phyloP scores from a whole-genome alignment of 1,284 basidiomycete species.

The Cutaneotrichosporon arboriforme region DNA sequence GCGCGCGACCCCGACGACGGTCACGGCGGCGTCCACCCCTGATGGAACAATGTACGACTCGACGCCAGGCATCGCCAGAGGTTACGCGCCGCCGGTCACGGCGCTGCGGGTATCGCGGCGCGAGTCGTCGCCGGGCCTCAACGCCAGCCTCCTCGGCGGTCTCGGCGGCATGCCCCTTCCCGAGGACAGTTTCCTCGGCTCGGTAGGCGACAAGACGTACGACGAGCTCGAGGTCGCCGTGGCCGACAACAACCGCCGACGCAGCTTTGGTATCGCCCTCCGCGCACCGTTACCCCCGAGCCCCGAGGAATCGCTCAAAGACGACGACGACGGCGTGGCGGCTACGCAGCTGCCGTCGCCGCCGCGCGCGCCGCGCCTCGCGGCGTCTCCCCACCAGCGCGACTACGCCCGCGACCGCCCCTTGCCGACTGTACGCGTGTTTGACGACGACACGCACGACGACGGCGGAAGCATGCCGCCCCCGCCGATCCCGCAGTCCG shows the following conservation, averaged over 20 bases:
- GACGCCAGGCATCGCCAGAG: too few species aligned
- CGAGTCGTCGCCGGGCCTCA: constrained; percentile 1
- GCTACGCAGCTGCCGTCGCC: too few species aligned
- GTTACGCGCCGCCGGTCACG: too few species aligned
- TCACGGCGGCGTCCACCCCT: too few species aligned
- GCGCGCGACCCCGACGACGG: too few species aligned
- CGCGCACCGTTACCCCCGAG: background rate
- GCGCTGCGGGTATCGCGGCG: background rate
- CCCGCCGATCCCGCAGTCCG: background rate
- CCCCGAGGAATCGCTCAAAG: too few species aligned
- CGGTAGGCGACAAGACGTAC: constrained; percentile 17
- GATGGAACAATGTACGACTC: too few species aligned
- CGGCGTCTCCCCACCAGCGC: too few species aligned
- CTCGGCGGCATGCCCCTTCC: background rate
- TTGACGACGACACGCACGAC: background rate
- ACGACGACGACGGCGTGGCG: too few species aligned
- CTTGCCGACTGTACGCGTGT: too few species aligned
- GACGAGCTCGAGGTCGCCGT: constrained; percentile 19
- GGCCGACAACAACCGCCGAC: constrained; percentile 9
- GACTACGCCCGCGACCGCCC: too few species aligned
- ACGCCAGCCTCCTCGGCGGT: background rate
- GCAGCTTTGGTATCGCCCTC: constrained; percentile 8
- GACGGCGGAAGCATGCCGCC: background rate
- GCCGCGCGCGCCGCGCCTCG: too few species aligned
- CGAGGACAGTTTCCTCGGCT: background rate